Percentiles rank a stretch among this genome's conserved stretches.
These are phyloP conservation scores for Flaveria brownii DNA, from an alignment of 129 eudicot species.

Conservation along the genomic window DNA sequence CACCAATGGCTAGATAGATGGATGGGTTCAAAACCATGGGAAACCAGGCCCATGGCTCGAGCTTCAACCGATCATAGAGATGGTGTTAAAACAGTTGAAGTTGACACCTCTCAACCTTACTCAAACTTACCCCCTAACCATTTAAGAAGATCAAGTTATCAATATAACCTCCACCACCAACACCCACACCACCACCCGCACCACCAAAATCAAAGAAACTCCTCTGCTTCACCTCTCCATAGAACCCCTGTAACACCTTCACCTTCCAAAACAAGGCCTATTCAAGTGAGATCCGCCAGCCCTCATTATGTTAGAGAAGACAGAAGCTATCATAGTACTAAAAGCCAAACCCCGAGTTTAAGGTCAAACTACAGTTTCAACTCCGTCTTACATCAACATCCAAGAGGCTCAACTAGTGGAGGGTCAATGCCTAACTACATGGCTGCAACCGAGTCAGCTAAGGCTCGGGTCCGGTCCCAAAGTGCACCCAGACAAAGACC, in stretches of 20 bases:
- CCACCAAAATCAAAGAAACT: slow-evolving; percentile 43
- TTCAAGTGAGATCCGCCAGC: slow-evolving; percentile 79
- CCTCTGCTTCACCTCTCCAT: slow-evolving; percentile 58
- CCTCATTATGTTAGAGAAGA: slow-evolving; percentile 68
- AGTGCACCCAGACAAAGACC: slow-evolving; percentile 85
- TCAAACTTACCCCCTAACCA: slow-evolving; percentile 61
- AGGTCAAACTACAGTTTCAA: slow-evolving; percentile 63
- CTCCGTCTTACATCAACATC: slow-evolving; percentile 39
- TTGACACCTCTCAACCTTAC: slow-evolving; percentile 74
- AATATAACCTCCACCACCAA: slow-evolving; percentile 37
- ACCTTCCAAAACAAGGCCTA: slow-evolving; percentile 67
- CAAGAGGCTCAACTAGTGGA: slow-evolving; percentile 37
- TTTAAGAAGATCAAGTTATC: slow-evolving; percentile 45
- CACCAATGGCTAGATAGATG: slow-evolving; percentile 61
- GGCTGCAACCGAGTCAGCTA: slow-evolving; percentile 92
- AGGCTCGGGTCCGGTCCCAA: slow-evolving; percentile 73
- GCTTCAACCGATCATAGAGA: slow-evolving; percentile 72
- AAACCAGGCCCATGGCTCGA: slow-evolving; percentile 59
- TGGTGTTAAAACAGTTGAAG: slow-evolving; percentile 68
- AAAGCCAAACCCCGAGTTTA: slow-evolving; percentile 72
- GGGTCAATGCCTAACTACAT: slow-evolving; percentile 67
- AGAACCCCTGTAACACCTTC: slow-evolving; percentile 65
- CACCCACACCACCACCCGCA: slow-evolving; percentile 30
- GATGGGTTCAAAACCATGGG: slow-evolving; percentile 71
- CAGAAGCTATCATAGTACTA: slow-evolving; percentile 53